phyloP scores from a whole-genome alignment of 208 protist species.

The Leishmania guyanensis region DNA sequence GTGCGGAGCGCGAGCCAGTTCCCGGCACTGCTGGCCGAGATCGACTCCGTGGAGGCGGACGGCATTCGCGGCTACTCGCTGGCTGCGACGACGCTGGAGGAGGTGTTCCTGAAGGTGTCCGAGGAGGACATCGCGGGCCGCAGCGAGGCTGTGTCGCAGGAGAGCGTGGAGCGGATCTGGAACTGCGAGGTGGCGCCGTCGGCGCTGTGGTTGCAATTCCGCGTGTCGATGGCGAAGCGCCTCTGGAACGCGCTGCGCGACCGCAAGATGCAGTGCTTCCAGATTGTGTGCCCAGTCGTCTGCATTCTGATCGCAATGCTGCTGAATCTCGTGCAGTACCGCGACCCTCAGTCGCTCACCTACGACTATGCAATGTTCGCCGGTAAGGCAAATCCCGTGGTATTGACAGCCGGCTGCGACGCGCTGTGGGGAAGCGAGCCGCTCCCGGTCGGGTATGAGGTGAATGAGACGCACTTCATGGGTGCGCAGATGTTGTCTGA shows the following conservation, averaged over 20 bases:
- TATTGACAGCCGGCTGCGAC: conserved; percentile 34
- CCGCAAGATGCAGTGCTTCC: conserved; percentile 66
- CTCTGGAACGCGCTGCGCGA: conserved; percentile 59
- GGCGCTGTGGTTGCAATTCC: conserved; percentile 46
- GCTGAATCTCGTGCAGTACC: conserved; percentile 45
- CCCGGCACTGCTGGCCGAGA: conserved; percentile 38
- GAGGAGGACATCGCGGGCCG: conserved; percentile 73
- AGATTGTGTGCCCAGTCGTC: conserved; percentile 72
- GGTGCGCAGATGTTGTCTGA: conserved; percentile 46
- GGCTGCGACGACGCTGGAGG: conserved; percentile 74
- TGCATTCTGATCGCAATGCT: conserved; percentile 75
- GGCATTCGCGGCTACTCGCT: conserved; percentile 59
- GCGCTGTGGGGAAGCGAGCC: conserved; percentile 10
- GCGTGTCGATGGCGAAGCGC: conserved; percentile 58
- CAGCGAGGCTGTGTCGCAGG: conserved; percentile 35
- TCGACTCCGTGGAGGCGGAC: conserved; percentile 59
- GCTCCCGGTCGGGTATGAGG: not conserved
- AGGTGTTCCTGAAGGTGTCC: conserved; percentile 64
- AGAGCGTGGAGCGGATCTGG: too few relatives aligned
- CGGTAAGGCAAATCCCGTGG: conserved; percentile 20
- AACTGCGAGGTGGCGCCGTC: conserved; percentile 20
- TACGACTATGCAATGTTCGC: conserved; percentile 44
- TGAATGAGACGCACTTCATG: conserved; percentile 10
- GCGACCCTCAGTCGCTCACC: conserved; percentile 13
- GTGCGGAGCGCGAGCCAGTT: conserved; percentile 38